phyloP scores from a whole-genome alignment of 345 rosid genomes.

The Ceriops zippeliana region DNA sequence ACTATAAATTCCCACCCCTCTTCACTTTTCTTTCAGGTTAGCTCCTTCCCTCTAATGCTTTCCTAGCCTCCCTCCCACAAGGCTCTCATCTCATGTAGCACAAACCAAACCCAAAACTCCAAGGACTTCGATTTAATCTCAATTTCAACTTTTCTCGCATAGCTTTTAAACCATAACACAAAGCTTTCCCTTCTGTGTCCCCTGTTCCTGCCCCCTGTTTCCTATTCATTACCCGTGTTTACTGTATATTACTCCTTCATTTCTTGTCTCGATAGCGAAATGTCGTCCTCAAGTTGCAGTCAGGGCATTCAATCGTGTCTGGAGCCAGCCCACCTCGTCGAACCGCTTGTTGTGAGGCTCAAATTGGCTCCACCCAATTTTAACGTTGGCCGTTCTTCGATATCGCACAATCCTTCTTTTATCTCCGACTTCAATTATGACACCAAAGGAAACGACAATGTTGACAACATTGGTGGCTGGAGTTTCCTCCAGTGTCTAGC shows the following conservation, averaged over 20 bases:
- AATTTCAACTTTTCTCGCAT: not conserved
- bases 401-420: not conserved
- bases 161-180: not conserved
- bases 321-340: slow-evolving; percentile 29
- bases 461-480: slow-evolving; percentile 19
- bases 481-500: slow-evolving; percentile 20
- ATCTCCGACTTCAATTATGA: slow-evolving; percentile 3
- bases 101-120: not conserved
- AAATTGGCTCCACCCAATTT: slow-evolving; percentile 36
- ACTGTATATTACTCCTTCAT: not conserved
- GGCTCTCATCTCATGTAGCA: not conserved
- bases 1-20: slow-evolving; percentile 40
- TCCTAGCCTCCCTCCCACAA: not conserved
- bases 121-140: not conserved
- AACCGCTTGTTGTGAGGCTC: slow-evolving; percentile 36
- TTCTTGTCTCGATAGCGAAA: slow-evolving; percentile 14
- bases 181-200: slow-evolving; percentile 18
- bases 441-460: slow-evolving; percentile 12
- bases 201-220: slow-evolving; percentile 17
- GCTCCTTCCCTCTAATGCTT: not conserved
- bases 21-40: slow-evolving; percentile 27
- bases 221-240: slow-evolving; percentile 8
- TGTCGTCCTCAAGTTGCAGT: slow-evolving; percentile 42
- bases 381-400: not conserved
- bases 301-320: slow-evolving; percentile 53